Base-by-base conservation (phyloP, 345 rosid genomes). In the Ricinus communis region DNA sequence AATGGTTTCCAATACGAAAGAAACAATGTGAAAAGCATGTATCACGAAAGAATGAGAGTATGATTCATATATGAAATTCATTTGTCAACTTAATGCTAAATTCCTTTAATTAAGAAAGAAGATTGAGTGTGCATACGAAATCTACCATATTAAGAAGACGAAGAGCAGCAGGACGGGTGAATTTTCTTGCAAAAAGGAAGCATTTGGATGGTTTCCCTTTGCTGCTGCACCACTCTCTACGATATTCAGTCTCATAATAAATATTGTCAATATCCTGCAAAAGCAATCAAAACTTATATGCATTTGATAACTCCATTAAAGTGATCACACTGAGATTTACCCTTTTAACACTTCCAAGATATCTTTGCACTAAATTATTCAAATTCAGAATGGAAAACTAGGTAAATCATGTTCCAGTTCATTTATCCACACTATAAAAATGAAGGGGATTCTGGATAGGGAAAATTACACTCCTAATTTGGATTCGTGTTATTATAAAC, bases 171-270 rank as follows among this genome's bases (percentile, higher is more conserved):
- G 97, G 92, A 30, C 93, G 85, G 24, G 96, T 95, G 79, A 95
- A 95, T 81, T 95, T 95, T 83, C 99, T 85, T 2, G 97, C 97
- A 66, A 95, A 95, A 64, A 91, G 99, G 76, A 95, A 95, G 81
- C 97, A 91, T 0, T 76, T 76, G 5, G 97, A 80, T 30, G 96
- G 93, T 66, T 87, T 87, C 58, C 93, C 96, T 76, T 90, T 82
- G 87, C 88, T 87, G 69, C 80, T 87, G 83, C 99, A 94, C 99
- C 99, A 91, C 79, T 94, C 99, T 87, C 90, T 79, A 52, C 93
- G 58, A 80, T 87, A 78, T 73, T 95, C 99, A 0, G 97, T 95
- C 76, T 85, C 97, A 16, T 91, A 91, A 80, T 91, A 77, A 56
- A 95, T 95, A 66, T 90, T 87, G 82, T 90, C 93, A 8, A 90